Evolutionary conservation across 75 land plant species (phyloP), one percentile per base, ranked within the genome.

Genomic region (Gnetum montanum): DNA sequence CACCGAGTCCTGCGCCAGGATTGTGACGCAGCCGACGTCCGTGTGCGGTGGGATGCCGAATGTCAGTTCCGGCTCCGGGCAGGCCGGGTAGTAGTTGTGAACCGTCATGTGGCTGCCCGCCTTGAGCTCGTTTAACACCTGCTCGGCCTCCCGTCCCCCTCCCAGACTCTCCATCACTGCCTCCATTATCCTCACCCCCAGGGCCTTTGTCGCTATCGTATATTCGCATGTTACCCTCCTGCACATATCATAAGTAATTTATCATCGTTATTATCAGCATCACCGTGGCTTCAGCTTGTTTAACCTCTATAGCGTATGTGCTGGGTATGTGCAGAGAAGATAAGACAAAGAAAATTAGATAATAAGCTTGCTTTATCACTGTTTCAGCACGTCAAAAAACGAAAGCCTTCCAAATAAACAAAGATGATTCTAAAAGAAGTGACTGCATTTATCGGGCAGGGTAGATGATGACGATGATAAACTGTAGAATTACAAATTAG

Each of bases 161-260:
- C 84, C 84, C 22, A 90, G 60, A 46, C 81, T 82, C 51, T 85
- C 87, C 7, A 75, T 54, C 15, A 90, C 72, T 16, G 65, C 41
- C 8, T 35, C 62, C 33, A 72, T 70, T 24, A 90, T 28, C n/a
- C 58, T 45, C 57, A 60, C 46, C 5, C 64, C 62, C 41, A 86
- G 58, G 23, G 27, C 12, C 34, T 63, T 58, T 33, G 67, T 56
- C 22, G 61, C 74, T 23, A 56, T 46, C 24, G 80, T 72, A 61
- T 79, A 82, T 40, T 53, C 56, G 33, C 52, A 66, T 19, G 69
- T 58, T 45, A 70, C 64, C 54, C 47, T 61, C 66, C 66, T 76
- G 58, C 62, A 70, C 1, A 11, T 27, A 7, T 20, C 37, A 11
- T 16, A 62, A n/a, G 33, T 44, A 16, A 11, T 26, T 54, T 33